A percentile compares a stretch with the other conserved stretches of the same genome.
Evolutionary conservation across 2,329 filamentous ascomycete species (phyloP).

Genomic region (Claviceps digitariae): DNA sequence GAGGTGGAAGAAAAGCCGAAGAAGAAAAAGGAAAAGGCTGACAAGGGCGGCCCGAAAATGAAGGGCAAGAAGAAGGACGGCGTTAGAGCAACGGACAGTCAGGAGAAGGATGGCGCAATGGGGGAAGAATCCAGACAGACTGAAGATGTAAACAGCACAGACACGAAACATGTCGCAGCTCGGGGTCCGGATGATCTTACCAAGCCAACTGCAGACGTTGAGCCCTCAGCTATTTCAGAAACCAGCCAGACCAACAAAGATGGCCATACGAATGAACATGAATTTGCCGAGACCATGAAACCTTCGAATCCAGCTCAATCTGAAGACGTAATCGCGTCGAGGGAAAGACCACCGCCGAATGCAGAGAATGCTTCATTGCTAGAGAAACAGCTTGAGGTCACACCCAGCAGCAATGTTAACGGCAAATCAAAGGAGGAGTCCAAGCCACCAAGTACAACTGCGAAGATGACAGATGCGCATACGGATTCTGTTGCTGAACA

Average conservation of each 20-base stretch:
- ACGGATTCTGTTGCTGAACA: neutral
- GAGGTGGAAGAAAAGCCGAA: slow-evolving; percentile 50
- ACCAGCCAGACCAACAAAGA: neutral
- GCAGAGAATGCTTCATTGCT: neutral
- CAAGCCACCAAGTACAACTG: neutral
- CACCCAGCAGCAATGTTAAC: neutral
- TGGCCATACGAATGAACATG: slow-evolving; percentile 1
- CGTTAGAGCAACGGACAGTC: slow-evolving; percentile 8
- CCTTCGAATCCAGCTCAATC: neutral
- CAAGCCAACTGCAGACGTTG: neutral
- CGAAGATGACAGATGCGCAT: neutral
- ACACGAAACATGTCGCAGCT: neutral
- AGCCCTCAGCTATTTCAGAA: neutral
- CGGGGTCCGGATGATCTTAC: neutral
- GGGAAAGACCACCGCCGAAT: neutral
- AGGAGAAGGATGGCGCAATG: neutral
- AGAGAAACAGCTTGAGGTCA: neutral
- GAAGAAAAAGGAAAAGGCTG: slow-evolving; percentile 37
- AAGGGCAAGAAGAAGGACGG: slow-evolving; percentile 17
- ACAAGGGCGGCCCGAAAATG: slow-evolving; percentile 17
- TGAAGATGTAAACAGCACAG: slow-evolving; percentile 8
- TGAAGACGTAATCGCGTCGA: neutral
- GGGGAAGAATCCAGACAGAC: slow-evolving; percentile 2
- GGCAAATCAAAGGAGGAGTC: neutral
- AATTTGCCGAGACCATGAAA: neutral